Conservation (phyloP, 352 stramenopile genomes). For the Pythium monospermum region DNA sequence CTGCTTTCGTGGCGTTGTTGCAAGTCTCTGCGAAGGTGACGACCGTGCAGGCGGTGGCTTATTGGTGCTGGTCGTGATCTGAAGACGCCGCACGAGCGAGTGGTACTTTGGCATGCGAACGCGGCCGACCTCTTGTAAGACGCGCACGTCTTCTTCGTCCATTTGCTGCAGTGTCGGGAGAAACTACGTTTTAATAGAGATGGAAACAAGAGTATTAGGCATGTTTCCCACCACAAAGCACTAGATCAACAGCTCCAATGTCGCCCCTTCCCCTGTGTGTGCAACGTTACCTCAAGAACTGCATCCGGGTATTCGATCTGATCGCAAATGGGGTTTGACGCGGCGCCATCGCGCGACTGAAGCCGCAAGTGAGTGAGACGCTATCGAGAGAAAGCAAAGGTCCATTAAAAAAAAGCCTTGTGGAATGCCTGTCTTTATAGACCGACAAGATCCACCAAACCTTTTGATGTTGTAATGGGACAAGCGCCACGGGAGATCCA, state of each 20-base stretch:
- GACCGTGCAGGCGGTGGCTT: no score
- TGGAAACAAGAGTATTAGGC: neutral
- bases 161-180: conserved; percentile 44
- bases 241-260: no score
- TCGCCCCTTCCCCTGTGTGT: no score
- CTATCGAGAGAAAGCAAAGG: conserved; percentile 27
- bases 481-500: conserved; percentile 28
- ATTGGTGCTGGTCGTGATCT: conserved; percentile 8
- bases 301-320: conserved; percentile 48
- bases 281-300: conserved; percentile 37
- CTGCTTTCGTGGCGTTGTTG: conserved; percentile 10
- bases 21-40: no score
- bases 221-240: no score
- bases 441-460: conserved; percentile 19
- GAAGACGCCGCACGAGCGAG: conserved; percentile 32
- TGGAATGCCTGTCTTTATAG: no score
- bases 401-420: no score
- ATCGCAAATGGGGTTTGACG: conserved; percentile 66
- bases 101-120: conserved; percentile 71
- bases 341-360: conserved; percentile 42
- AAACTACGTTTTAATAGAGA: conserved; percentile 25
- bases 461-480: conserved; percentile 47
- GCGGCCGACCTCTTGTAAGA: conserved; percentile 51
- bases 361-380: conserved; percentile 53
- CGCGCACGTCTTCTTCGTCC: conserved; percentile 63